Evolutionary conservation across 352 stramenopile genomes (phyloP), one percentile per base, ranked within the genome.

Genomic region (Phytophthora melonis): DNA sequence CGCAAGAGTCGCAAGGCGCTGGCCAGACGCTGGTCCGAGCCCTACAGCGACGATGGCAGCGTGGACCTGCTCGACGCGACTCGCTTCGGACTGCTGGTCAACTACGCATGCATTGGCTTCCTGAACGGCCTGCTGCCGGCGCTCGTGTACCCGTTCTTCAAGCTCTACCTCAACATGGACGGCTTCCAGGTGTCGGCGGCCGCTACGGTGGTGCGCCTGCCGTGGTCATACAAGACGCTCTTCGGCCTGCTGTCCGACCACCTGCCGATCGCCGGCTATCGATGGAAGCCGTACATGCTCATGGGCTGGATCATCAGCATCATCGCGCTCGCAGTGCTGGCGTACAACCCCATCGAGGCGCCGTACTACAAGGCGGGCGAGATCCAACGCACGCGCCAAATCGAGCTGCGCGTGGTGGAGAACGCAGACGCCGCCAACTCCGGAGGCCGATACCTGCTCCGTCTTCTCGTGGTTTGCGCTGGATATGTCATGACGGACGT

Each of bases 141-240:
- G 23, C 75, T 89, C n/a, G 82, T 92, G 25, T 92, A 93, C 55
- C 87, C 87, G 36, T 86, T 93, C 63, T 89, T 94, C 74, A 93
- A 90, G 69, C 70, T 91, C 43, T 93, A 93, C 55, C 76, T 93
- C 58, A 91, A 93, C 63, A 92, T 92, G 83, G 78, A 89, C 61
- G 82, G 83, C 57, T 92, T 90, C 62, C 83, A 92, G 55, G 84
- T 86, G 18, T 82, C 72, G 19, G 83, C 84, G 2, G 87, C 87
- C 0, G 68, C 65, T 0, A 75, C 84, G 25, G 84, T 93, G 27
- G 88, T 93, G 64, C 73, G 80, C 54, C 69, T 94, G 23, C 84
- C 84, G 11, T 94, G 86, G 81, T 90, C 86, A 8, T 91, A 92
- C 72, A 93, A 94, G 72, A 92, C 84, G n/a, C 76, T 94, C 27